These are phyloP conservation scores for Dinochytrium kinnereticum DNA, from an alignment of 371 early-diverging fungal species.

Conservation along the genomic window DNA sequence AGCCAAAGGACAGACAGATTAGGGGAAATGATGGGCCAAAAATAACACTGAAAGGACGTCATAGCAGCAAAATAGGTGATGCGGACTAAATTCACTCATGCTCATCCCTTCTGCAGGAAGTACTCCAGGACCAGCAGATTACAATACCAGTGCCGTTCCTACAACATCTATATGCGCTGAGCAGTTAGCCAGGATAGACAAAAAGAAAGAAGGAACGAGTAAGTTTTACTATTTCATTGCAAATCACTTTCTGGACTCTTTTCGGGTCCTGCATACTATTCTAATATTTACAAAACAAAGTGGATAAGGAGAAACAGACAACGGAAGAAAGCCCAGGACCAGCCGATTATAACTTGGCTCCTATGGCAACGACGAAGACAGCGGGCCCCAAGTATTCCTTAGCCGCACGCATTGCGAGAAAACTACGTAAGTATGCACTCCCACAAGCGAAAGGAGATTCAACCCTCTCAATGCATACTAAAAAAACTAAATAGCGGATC, in stretches of 20 bases:
- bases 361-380: constrained; percentile 27
- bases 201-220: constrained; percentile 19
- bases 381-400: constrained; percentile 51
- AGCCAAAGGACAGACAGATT: constrained; percentile 52
- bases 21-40: constrained; percentile 48
- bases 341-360: constrained; percentile 41
- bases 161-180: constrained; percentile 19
- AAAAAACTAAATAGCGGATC: constrained; percentile 20
- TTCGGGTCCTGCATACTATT: not conserved
- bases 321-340: constrained; percentile 47
- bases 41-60: constrained; percentile 49
- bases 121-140: constrained; percentile 56
- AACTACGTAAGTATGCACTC: constrained; percentile 13
- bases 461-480: not conserved
- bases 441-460: not conserved
- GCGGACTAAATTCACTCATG: too few species aligned
- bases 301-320: not conserved
- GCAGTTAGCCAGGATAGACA: constrained; percentile 30
- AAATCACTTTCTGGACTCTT: not conserved
- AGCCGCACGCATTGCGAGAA: constrained; percentile 33
- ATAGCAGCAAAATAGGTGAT: constrained; percentile 27
- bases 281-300: too few species aligned
- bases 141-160: constrained; percentile 29
- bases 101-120: constrained; percentile 26
- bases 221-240: not conserved